Evolutionary conservation across 371 early-diverging fungal species (phyloP).

Genomic region (Mortierella sp.): DNA sequence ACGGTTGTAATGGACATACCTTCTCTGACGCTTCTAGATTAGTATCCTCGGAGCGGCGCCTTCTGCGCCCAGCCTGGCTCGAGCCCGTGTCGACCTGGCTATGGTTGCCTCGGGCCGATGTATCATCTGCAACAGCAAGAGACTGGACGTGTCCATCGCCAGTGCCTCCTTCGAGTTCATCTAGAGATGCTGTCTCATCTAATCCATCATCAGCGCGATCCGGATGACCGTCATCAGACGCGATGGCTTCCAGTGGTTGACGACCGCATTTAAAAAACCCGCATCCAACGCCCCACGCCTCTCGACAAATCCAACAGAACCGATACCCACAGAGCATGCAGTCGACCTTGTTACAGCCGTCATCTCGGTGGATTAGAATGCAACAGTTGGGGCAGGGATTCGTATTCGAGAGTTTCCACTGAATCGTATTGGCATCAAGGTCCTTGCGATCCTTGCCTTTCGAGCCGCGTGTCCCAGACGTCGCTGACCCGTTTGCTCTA

Average conservation of each 20-base stretch:
- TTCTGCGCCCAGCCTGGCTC: no score
- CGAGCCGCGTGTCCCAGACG: neutral
- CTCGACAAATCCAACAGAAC: conserved; percentile 77
- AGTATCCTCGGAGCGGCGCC: neutral
- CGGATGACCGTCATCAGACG: conserved; percentile 7
- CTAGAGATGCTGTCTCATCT: neutral
- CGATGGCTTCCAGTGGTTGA: conserved; percentile 4
- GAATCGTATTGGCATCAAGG: conserved; percentile 44
- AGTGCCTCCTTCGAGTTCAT: neutral
- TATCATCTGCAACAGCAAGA: neutral
- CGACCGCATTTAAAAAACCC: conserved; percentile 58
- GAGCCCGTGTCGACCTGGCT: neutral
- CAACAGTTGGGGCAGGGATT: conserved; percentile 78
- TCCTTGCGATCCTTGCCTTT: conserved; percentile 26
- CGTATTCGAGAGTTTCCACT: conserved; percentile 62
- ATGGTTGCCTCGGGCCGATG: conserved; percentile 3
- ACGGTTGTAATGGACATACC: conserved; percentile 8
- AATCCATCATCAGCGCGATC: neutral
- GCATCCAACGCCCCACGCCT: conserved; percentile 56
- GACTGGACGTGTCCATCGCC: conserved; percentile 11
- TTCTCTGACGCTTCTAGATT: conserved; percentile 17
- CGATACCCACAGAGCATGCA: conserved; percentile 78
- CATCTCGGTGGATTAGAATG: conserved; percentile 81
- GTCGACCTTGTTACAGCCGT: conserved; percentile 85
- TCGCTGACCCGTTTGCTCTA: neutral